Conservation (phyloP, 164 flowering plant species). For the Sedum album region DNA sequence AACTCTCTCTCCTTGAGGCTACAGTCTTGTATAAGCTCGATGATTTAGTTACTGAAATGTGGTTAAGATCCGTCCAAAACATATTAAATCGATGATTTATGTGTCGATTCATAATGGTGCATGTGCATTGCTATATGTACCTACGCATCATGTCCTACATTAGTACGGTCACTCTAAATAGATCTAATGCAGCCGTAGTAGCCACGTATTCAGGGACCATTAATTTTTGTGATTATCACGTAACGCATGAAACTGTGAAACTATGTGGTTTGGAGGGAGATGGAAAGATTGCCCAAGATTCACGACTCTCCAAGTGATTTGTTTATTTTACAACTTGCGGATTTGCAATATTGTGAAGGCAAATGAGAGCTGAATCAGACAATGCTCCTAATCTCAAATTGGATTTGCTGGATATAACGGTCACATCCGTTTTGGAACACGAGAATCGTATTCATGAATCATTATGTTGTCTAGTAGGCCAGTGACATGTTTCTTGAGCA, state of each 20-base stretch:
- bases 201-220: not conserved
- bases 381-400: no score
- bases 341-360: no score
- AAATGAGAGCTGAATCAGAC: no score
- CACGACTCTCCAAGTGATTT: no score
- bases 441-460: no score
- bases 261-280: not conserved
- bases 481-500: no score
- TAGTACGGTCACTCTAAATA: not conserved
- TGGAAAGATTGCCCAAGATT: no score
- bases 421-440: no score
- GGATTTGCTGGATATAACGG: no score
- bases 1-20: not conserved
- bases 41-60: not conserved
- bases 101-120: not conserved
- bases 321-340: no score
- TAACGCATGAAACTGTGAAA: not conserved
- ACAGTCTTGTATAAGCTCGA: not conserved
- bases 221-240: not conserved
- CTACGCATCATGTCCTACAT: not conserved
- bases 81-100: not conserved
- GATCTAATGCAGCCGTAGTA: not conserved
- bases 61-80: not conserved
- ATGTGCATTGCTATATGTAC: not conserved
- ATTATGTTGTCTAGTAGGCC: no score